Evolutionary conservation across 2,329 filamentous ascomycete genomes (phyloP).

Genomic region (Cercospora zeae-maydis): DNA sequence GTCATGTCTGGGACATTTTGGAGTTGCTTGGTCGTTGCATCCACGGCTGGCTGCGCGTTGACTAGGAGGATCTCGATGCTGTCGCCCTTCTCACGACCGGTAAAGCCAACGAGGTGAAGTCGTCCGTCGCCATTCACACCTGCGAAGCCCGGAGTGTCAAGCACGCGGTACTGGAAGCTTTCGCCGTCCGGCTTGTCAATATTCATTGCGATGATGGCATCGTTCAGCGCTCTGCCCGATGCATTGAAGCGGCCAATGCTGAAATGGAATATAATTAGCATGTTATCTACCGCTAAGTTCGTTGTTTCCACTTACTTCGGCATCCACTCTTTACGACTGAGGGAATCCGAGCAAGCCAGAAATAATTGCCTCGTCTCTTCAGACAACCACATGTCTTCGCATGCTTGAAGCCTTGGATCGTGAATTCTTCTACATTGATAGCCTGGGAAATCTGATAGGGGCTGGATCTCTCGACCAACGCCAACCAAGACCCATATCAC

Average conservation of each 20-base stretch:
- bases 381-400: conserved; percentile 28
- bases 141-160: conserved; percentile 16
- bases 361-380: conserved; percentile 25
- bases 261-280: background rate
- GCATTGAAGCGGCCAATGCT: conserved; percentile 22
- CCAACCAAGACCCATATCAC: conserved; percentile 14
- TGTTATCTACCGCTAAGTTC: background rate
- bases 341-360: conserved; percentile 22
- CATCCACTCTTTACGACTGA: conserved; percentile 21
- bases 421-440: conserved; percentile 25
- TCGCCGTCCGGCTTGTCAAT: conserved; percentile 22
- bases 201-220: conserved; percentile 25
- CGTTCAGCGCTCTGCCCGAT: conserved; percentile 20
- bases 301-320: conserved; percentile 16
- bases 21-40: conserved; percentile 14
- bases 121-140: conserved; percentile 19
- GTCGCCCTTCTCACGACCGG: conserved; percentile 7
- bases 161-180: conserved; percentile 20
- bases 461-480: conserved; percentile 22
- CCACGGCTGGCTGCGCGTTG: conserved; percentile 20
- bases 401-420: conserved; percentile 23
- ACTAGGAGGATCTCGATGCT: conserved; percentile 19
- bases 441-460: conserved; percentile 23
- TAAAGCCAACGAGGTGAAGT: conserved; percentile 23
- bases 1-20: conserved; percentile 22